phyloP scores from a whole-genome alignment of 1,284 basidiomycete species.

The Puccinia coronata region DNA sequence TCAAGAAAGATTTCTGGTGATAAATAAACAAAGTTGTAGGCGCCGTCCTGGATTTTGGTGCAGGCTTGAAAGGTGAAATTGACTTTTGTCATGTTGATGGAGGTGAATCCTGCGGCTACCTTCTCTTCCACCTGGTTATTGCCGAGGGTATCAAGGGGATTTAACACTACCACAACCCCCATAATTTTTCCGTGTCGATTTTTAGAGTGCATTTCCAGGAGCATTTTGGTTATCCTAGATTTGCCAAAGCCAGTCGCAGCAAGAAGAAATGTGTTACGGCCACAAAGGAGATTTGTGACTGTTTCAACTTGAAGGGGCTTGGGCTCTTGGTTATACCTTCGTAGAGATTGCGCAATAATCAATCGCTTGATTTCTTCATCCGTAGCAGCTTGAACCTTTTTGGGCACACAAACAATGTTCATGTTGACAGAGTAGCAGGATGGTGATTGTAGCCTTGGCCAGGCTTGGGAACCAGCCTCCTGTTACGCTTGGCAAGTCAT shows the following conservation, averaged over 20 bases:
- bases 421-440: background rate
- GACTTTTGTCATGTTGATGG: background rate
- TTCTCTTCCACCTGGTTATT: conserved; percentile 25
- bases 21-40: conserved; percentile 12
- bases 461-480: no score
- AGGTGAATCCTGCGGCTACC: background rate
- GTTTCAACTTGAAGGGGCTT: background rate
- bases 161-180: background rate
- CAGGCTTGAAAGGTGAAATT: background rate
- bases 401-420: background rate
- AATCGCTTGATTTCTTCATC: background rate
- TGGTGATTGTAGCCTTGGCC: no score
- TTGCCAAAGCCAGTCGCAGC: background rate
- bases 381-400: background rate
- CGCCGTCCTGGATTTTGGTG: background rate
- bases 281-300: background rate
- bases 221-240: conserved; percentile 6
- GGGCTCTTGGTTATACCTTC: background rate
- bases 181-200: background rate
- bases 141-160: conserved; percentile 8
- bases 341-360: no score
- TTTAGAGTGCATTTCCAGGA: conserved; percentile 2
- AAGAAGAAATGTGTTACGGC: background rate
- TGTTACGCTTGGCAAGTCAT: no score
- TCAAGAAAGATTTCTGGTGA: conserved; percentile 20